A percentile compares a stretch with the other conserved stretches of the same genome.
These are phyloP conservation scores for Colletotrichum sp. DNA, from an alignment of 2,329 filamentous ascomycete genomes.

Conservation along the genomic window DNA sequence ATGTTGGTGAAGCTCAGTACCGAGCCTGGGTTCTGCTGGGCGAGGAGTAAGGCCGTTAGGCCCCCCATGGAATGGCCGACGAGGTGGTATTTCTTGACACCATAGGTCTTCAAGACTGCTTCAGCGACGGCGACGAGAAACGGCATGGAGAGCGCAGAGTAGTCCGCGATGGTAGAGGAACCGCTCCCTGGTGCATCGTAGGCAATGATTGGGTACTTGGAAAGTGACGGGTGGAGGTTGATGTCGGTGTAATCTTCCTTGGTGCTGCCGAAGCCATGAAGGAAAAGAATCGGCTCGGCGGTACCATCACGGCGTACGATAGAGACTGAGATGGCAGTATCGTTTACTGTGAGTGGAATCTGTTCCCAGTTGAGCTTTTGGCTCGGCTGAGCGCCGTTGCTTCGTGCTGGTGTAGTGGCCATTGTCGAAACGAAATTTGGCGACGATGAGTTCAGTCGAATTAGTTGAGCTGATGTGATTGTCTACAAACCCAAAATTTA, in stretches of 20 bases:
- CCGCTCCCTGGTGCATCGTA: conserved; percentile 30
- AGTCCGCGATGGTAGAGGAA: conserved; percentile 18
- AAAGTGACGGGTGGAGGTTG: conserved; percentile 18
- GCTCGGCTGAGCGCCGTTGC: background rate
- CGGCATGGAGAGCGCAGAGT: conserved; percentile 16
- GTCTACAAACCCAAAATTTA: too few species aligned
- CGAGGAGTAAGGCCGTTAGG: conserved; percentile 24
- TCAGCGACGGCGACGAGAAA: conserved; percentile 25
- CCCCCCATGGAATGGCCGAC: conserved; percentile 33
- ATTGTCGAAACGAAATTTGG: background rate
- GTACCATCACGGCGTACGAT: background rate
- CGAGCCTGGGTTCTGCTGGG: background rate
- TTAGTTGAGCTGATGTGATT: fast-evolving
- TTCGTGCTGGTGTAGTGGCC: background rate
- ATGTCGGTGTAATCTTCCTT: conserved; percentile 31
- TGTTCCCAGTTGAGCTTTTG: background rate
- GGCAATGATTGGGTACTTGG: conserved; percentile 21
- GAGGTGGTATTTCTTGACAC: conserved; percentile 23
- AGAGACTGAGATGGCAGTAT: conserved; percentile 26
- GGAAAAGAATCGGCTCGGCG: conserved; percentile 22
- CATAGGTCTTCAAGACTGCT: conserved; percentile 18
- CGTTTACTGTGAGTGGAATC: background rate
- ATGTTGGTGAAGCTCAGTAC: conserved; percentile 28
- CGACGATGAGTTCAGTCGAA: fast-evolving
- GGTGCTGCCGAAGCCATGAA: conserved; percentile 29